Evolutionary conservation across 352 stramenopile genomes (phyloP).

Genomic region (Blastocystis sp.): DNA sequence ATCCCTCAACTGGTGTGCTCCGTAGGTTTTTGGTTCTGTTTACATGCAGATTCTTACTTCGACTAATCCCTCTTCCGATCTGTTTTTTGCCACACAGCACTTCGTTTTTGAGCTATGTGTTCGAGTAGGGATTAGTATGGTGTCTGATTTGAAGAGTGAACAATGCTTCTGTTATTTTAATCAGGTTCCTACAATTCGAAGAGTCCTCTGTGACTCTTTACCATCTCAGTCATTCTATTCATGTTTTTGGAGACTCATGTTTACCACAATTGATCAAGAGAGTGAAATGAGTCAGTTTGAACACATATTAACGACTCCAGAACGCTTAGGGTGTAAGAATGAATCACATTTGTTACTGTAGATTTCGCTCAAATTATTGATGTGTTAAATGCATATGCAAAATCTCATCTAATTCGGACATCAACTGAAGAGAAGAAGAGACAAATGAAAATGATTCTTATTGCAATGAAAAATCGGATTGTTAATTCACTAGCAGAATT

Average conservation of each 20-base stretch:
- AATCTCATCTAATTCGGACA: not conserved
- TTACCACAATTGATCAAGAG: not conserved
- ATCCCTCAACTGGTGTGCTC: not conserved
- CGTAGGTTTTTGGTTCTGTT: not conserved
- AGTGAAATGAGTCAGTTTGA: not conserved
- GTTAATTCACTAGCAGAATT: not conserved
- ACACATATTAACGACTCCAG: not conserved
- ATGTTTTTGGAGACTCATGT: not conserved
- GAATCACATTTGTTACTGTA: not conserved
- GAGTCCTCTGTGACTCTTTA: not conserved
- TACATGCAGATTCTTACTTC: not conserved
- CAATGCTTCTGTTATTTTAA: not conserved
- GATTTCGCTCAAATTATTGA: not conserved
- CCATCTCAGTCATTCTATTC: not conserved
- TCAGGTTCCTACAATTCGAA: not conserved
- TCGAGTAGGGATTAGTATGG: not conserved
- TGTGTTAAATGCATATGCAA: not conserved
- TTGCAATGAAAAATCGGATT: not conserved
- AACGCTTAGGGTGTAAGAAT: not conserved
- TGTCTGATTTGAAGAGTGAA: not conserved
- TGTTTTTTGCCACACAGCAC: not conserved
- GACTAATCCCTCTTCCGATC: not conserved
- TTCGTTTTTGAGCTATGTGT: not conserved
- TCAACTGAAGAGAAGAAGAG: not conserved
- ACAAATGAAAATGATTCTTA: not conserved